Evolutionary conservation across 2,329 filamentous ascomycete genomes (phyloP).

Genomic region (Aspergillus piperis): DNA sequence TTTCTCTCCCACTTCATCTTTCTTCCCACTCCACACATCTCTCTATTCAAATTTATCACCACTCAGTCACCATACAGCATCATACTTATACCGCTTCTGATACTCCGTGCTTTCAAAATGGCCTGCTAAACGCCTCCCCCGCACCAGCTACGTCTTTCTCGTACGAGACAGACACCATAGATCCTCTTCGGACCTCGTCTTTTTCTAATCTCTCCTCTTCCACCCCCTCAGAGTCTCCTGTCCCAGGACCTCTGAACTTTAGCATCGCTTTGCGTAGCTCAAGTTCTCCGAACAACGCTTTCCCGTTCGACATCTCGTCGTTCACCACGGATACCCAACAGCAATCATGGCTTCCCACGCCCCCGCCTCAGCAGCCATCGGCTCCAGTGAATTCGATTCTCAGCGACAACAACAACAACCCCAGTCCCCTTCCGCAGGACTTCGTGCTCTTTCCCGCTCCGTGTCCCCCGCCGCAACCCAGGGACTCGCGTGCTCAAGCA

Average conservation of each 20-base stretch:
- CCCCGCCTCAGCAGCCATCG: conserved; percentile 46
- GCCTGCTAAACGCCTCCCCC: conserved; percentile 41
- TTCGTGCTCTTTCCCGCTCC: conserved; percentile 47
- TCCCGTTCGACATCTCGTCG: conserved; percentile 47
- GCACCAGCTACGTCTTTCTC: conserved; percentile 38
- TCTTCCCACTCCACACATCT: conserved; percentile 16
- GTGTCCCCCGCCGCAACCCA: conserved; percentile 34
- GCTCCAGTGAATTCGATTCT: conserved; percentile 37
- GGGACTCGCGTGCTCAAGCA: conserved; percentile 39
- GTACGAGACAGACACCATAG: conserved; percentile 44
- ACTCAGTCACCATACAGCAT: conserved; percentile 23
- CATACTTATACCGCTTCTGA: conserved; percentile 14
- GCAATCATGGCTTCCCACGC: conserved; percentile 51
- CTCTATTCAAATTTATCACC: conserved; percentile 12
- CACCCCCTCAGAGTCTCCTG: conserved; percentile 47
- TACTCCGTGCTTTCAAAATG: conserved; percentile 39
- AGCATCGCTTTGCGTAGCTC: conserved; percentile 46
- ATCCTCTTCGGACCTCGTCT: conserved; percentile 34
- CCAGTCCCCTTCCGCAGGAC: conserved; percentile 41
- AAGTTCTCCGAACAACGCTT: conserved; percentile 42
- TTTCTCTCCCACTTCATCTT: conserved; percentile 12
- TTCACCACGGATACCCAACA: conserved; percentile 52
- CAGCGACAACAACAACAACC: conserved; percentile 35
- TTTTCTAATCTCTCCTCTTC: conserved; percentile 29
- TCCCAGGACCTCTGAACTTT: conserved; percentile 49